Base-by-base conservation (phyloP, 306 rosid species). In the Fragaria vesca region DNA sequence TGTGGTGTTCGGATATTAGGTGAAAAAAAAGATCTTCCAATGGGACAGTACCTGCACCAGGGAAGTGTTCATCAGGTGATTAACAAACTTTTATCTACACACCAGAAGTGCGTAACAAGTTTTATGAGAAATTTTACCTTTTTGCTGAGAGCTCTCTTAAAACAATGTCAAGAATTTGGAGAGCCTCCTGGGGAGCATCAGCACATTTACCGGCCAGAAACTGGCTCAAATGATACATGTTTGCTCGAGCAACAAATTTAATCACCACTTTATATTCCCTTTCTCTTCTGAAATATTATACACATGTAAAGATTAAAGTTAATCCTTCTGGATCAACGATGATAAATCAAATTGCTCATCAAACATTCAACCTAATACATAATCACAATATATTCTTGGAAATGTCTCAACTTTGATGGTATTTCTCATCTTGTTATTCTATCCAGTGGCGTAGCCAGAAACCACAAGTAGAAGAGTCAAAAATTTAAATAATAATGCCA, bases 21-120 rank as follows among this genome's bases (percentile, higher is more conserved):
- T 74, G 99, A 95, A 82, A 85, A 93, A 88, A 95, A 95, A 75
- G 99, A 95, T 79, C 99, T 95, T 74, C 99, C 99, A 0, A 95
- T 70, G 12, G 97, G 96, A 50, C 94, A 93, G 81, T 85, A 93
- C 90, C 99, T 95, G 75, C 24, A 85, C 55, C 72, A 86, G 76
- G 52, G 47, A 77, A 60, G 20, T 16, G n/a, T 54, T 48, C 48
- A 84, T 81, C 43, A 82, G 90, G 76, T 73, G 72, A 66, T n/a
- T 4, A 75, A 79, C 30, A 24, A 83, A 75, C 2, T 60, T 34
- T 62, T 71, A 78, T 46, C 46, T 61, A 12, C 38, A 74, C 54
- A 63, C 48, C 79, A 28, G 42, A 43, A 30, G 36, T 77, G 81
- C 5, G 15, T 67, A 45, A 73, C 55, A 8, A 70, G 36, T 26